Conservation (phyloP, 2,329 filamentous ascomycete species). For the Neopestalotiopsis clavispora region DNA sequence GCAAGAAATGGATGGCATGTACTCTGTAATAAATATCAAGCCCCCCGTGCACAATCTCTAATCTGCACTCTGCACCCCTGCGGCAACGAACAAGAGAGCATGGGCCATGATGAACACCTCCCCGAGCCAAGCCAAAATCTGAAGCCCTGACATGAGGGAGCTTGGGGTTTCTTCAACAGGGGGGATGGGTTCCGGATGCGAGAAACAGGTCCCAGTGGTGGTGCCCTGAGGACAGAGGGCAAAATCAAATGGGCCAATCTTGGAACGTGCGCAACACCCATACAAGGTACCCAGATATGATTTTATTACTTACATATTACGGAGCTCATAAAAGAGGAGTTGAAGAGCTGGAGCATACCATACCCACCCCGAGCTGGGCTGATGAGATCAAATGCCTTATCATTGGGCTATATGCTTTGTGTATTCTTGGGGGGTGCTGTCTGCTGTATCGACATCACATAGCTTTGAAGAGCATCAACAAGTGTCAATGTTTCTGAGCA, state of each 20-base stretch:
- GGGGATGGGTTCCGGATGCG: neutral
- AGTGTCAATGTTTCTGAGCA: neutral
- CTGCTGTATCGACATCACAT: neutral
- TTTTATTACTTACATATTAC: conserved; percentile 1
- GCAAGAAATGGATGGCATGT: neutral
- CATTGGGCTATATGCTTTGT: neutral
- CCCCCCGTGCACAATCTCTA: neutral
- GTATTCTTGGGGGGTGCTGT: neutral
- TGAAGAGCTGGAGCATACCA: neutral
- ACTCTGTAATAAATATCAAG: neutral
- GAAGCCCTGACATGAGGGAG: neutral
- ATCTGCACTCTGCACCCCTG: conserved; percentile 11
- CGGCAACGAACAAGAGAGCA: neutral
- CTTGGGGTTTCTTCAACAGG: neutral
- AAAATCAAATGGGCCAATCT: neutral
- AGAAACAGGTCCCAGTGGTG: neutral
- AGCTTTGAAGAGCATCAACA: no score
- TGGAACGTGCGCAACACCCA: neutral
- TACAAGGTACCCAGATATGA: neutral
- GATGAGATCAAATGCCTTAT: neutral
- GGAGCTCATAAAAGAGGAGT: conserved; percentile 2
- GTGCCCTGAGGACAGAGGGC: neutral
- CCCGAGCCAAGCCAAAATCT: neutral
- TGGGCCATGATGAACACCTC: neutral
- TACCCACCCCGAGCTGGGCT: neutral